These are phyloP conservation scores for Pterocarpus macrocarpus DNA, from an alignment of 306 rosid genomes.

Conservation along the genomic window DNA sequence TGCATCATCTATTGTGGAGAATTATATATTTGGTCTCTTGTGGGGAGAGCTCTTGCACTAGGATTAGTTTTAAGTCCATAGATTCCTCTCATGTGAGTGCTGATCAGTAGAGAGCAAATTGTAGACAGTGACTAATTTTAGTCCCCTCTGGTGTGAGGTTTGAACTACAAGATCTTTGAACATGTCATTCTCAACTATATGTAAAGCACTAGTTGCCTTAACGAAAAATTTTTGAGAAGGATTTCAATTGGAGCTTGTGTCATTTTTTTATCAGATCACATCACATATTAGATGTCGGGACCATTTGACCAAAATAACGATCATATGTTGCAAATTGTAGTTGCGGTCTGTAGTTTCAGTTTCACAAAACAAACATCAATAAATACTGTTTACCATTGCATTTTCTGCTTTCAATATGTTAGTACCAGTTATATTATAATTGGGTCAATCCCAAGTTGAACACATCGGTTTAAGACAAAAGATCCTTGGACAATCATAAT, in stretches of 20 bases:
- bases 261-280: constrained; percentile 25
- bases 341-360: neutral
- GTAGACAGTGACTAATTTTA: constrained; percentile 45
- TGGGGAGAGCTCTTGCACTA: no score
- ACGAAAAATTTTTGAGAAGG: neutral
- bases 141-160: constrained; percentile 42
- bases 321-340: constrained; percentile 33
- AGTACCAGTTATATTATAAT: constrained; percentile 50
- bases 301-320: constrained; percentile 41
- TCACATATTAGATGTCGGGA: constrained; percentile 38
- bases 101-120: constrained; percentile 42
- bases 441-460: constrained; percentile 66
- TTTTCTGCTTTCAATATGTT: constrained; percentile 34
- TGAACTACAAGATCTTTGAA: constrained; percentile 56
- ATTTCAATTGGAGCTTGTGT: neutral
- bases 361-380: constrained; percentile 31
- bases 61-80: neutral
- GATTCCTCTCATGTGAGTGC: constrained; percentile 70
- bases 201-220: constrained; percentile 37
- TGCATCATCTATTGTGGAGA: no score
- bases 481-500: constrained; percentile 60
- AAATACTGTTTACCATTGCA: constrained; percentile 21
- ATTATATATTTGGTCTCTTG: no score
- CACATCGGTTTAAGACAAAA: constrained; percentile 49
- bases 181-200: constrained; percentile 43